These are phyloP conservation scores for Monosporascus sp. DNA, from an alignment of 2,329 filamentous ascomycete genomes.

Conservation along the genomic window DNA sequence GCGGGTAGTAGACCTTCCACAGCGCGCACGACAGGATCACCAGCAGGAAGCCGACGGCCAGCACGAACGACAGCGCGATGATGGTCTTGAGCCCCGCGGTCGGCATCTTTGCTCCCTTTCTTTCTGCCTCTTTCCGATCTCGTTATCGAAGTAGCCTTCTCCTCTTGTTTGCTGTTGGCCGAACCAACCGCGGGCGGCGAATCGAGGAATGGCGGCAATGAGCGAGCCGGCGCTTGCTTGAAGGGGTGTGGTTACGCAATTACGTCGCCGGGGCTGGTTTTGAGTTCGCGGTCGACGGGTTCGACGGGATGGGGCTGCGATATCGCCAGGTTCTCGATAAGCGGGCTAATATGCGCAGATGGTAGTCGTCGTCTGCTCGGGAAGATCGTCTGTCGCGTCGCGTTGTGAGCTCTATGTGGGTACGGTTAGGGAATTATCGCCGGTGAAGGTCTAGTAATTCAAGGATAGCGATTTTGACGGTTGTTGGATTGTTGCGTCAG, in stretches of 20 bases:
- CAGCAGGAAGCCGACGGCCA: constrained; percentile 96
- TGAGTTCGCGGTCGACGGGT: background rate
- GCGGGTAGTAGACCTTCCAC: constrained; percentile 89
- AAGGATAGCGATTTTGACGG: too few relatives aligned
- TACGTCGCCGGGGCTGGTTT: too few relatives aligned
- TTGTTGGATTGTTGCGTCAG: background rate
- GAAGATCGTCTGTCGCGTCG: too few relatives aligned
- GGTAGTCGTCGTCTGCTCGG: too few relatives aligned
- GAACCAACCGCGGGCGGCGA: background rate
- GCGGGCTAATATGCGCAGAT: too few relatives aligned
- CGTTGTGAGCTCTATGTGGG: background rate
- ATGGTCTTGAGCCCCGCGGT: constrained; percentile 97
- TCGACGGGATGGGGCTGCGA: background rate
- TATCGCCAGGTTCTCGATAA: background rate
- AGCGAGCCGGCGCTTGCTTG: too few relatives aligned
- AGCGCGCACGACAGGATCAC: constrained; percentile 97
- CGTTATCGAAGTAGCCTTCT: background rate
- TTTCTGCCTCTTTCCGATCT: background rate
- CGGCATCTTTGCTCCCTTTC: constrained; percentile 43
- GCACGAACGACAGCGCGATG: constrained; percentile 97
- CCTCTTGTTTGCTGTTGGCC: background rate
- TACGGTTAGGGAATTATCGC: background rate
- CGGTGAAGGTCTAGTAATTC: background rate
- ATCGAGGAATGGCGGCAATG: too few relatives aligned
- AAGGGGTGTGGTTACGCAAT: too few relatives aligned